These are phyloP conservation scores for Conringia planisiliqua DNA, from an alignment of 345 rosid genomes.

Conservation along the genomic window DNA sequence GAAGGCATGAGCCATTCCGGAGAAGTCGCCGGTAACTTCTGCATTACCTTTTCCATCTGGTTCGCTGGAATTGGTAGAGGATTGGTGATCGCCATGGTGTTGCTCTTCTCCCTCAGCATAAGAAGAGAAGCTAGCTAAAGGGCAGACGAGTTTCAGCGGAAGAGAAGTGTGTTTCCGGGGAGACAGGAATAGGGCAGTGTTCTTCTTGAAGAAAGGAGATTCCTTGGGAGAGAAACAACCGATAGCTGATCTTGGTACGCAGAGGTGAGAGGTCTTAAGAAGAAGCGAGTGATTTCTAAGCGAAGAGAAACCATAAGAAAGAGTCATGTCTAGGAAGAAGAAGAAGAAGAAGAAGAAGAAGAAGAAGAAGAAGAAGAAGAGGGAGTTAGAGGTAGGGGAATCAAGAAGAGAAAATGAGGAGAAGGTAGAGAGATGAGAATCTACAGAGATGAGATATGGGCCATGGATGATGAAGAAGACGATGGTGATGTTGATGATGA, in stretches of 20 bases:
- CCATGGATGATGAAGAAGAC: constrained; percentile 27
- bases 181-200: constrained; percentile 18
- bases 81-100: constrained; percentile 31
- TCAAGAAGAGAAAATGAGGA: constrained; percentile 27
- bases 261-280: constrained; percentile 39
- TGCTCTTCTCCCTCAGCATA: constrained; percentile 55
- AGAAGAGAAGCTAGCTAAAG: constrained; percentile 72
- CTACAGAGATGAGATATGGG: constrained; percentile 25
- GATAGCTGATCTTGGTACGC: constrained; percentile 37
- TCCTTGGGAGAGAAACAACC: constrained; percentile 34
- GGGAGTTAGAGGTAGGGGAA: constrained; percentile 6
- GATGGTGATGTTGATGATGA: constrained; percentile 26
- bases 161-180: constrained; percentile 36
- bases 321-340: constrained; percentile 50
- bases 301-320: constrained; percentile 54
- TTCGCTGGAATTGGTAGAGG: not conserved
- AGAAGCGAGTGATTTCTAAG: constrained; percentile 44
- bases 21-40: constrained; percentile 35
- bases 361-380: constrained; percentile 22
- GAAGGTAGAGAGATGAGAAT: constrained; percentile 27
- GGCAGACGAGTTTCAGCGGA: constrained; percentile 34
- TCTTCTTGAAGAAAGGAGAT: constrained; percentile 32
- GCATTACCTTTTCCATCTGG: constrained; percentile 31
- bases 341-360: no score
- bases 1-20: constrained; percentile 86